Evolutionary conservation across 371 early-diverging fungal genomes (phyloP).

Genomic region (Mortierella sp.): DNA sequence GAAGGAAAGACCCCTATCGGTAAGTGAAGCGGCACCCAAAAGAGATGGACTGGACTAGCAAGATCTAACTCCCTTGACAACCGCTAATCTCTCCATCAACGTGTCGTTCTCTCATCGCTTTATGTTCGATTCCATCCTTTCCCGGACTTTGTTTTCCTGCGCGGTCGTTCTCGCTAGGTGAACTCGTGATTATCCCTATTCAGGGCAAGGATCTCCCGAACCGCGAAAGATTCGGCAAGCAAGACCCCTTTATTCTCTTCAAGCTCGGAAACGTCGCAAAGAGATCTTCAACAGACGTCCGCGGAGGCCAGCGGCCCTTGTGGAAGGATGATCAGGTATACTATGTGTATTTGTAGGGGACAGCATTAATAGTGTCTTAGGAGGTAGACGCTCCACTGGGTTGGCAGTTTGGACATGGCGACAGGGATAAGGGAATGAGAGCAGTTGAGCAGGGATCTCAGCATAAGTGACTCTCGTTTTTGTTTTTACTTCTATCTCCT

Average conservation of each 20-base stretch:
- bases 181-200: constrained; percentile 43
- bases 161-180: constrained; percentile 18
- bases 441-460: neutral
- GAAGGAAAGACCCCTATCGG: constrained; percentile 49
- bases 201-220: constrained; percentile 61
- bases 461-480: neutral
- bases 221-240: constrained; percentile 60
- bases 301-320: constrained; percentile 59
- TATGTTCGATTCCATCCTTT: neutral
- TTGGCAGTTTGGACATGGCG: neutral
- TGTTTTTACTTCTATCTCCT: neutral
- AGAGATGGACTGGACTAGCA: too few relatives aligned
- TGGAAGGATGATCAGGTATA: constrained; percentile 64
- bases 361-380: too few relatives aligned
- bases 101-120: neutral
- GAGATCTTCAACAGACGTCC: constrained; percentile 59
- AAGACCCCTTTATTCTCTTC: constrained; percentile 60
- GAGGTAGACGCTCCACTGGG: too few relatives aligned
- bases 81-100: too few relatives aligned
- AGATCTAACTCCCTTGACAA: too few relatives aligned
- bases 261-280: constrained; percentile 59
- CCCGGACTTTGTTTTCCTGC: neutral
- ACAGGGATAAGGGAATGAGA: too few relatives aligned
- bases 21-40: too few relatives aligned
- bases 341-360: too few relatives aligned